phyloP scores from a whole-genome alignment of 202 grass and related monocot genomes.

The Musa balbisiana region DNA sequence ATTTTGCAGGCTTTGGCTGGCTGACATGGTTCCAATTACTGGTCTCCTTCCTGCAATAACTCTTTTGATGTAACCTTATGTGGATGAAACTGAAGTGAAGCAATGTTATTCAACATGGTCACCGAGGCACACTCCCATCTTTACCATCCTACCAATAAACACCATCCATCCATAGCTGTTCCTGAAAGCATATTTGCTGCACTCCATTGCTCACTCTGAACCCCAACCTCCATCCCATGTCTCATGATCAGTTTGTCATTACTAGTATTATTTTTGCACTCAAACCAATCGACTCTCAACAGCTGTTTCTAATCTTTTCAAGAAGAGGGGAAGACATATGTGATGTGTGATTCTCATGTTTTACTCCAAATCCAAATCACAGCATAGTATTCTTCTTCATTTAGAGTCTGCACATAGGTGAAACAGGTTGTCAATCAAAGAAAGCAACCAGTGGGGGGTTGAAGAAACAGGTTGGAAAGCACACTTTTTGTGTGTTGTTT shows the following conservation, averaged over 20 bases:
- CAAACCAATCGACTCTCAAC: neutral
- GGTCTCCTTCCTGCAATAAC: neutral
- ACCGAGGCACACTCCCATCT: no score
- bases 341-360: neutral
- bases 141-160: no score
- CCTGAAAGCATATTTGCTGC: neutral
- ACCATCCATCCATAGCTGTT: neutral
- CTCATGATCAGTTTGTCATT: neutral
- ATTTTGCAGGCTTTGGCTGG: neutral
- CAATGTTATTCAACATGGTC: neutral
- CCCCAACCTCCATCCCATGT: neutral
- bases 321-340: neutral
- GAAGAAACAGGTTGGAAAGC: slow-evolving; percentile 14
- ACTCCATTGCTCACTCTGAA: neutral
- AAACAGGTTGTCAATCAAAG: neutral
- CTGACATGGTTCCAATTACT: neutral
- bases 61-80: neutral
- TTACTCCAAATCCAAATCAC: neutral
- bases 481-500: neutral
- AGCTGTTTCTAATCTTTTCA: neutral
- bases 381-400: neutral
- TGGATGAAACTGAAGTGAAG: neutral
- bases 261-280: neutral
- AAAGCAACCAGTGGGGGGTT: neutral
- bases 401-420: neutral